A percentile compares a stretch with the other conserved stretches of the same genome.
Conservation (phyloP, 1,139 yeast genomes). For the Kurtzmaniella quercitrusa region DNA sequence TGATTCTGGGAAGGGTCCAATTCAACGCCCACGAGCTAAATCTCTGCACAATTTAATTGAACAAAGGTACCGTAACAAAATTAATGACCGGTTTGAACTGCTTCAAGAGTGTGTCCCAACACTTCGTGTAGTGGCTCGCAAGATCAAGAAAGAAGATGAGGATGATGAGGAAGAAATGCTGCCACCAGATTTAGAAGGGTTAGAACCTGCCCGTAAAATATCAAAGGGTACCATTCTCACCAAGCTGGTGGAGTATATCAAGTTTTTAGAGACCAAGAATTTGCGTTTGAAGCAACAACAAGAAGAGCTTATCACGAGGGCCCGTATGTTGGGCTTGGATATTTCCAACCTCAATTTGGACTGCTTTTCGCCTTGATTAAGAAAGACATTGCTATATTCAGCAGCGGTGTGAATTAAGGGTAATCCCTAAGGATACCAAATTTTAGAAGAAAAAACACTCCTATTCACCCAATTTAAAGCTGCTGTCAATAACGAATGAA, state of each 20-base stretch:
- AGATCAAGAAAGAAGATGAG: slow-evolving; percentile 17
- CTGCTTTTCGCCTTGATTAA: slow-evolving; percentile 5
- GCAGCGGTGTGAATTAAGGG: no score
- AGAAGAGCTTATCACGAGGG: slow-evolving; percentile 26
- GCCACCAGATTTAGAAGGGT: slow-evolving; percentile 32
- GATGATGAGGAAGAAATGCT: slow-evolving; percentile 12
- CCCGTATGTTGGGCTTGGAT: slow-evolving; percentile 24
- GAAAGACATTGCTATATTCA: background rate
- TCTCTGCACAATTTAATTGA: slow-evolving; percentile 45
- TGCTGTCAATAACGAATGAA: background rate
- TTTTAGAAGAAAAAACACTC: background rate
- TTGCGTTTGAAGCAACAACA: slow-evolving; percentile 32
- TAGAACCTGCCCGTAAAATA: slow-evolving; percentile 43
- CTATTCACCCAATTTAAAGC: no score
- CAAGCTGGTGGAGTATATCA: slow-evolving; percentile 43
- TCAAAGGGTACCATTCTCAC: slow-evolving; percentile 44
- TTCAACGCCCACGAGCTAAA: slow-evolving; percentile 18
- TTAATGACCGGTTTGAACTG: slow-evolving; percentile 41
- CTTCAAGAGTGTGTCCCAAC: slow-evolving; percentile 43
- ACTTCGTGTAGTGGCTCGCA: slow-evolving; percentile 27
- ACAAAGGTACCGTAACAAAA: slow-evolving; percentile 43
- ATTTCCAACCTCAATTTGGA: slow-evolving; percentile 2
- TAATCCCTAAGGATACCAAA: background rate
- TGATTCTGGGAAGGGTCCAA: background rate
- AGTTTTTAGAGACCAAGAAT: slow-evolving; percentile 39